phyloP scores from a whole-genome alignment of 768 basidiomycete genomes.

The Albatrellus ellisii region DNA sequence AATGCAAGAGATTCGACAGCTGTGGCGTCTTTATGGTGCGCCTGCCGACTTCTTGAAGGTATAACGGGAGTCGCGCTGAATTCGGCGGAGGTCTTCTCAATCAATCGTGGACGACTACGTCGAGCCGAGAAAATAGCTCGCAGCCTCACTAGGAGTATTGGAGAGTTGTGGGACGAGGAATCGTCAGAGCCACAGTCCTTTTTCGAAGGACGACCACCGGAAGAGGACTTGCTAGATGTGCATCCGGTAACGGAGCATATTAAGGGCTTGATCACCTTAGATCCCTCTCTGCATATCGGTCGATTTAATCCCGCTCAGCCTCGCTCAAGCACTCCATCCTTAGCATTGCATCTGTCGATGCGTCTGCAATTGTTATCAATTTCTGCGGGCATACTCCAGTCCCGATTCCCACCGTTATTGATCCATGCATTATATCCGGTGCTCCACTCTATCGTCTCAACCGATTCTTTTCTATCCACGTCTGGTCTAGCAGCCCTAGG shows the following conservation, averaged over 20 bases:
- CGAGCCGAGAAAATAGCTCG: slow-evolving; percentile 53
- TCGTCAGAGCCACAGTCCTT: slow-evolving; percentile 14
- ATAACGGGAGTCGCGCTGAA: slow-evolving; percentile 35
- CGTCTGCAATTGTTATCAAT: slow-evolving; percentile 67
- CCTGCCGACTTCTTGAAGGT: slow-evolving; percentile 65
- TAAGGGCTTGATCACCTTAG: slow-evolving; percentile 8
- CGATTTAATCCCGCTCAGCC: slow-evolving; percentile 15
- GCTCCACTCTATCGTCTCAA: slow-evolving; percentile 74
- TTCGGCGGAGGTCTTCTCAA: slow-evolving; percentile 13
- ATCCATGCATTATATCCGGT: slow-evolving; percentile 77
- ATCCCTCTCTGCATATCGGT: slow-evolving; percentile 27
- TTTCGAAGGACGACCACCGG: slow-evolving; percentile 13
- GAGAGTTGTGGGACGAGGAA: slow-evolving; percentile 57
- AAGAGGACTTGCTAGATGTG: slow-evolving; percentile 6
- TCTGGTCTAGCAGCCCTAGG: slow-evolving; percentile 67
- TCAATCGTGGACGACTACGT: slow-evolving; percentile 23
- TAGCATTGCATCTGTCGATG: slow-evolving; percentile 59
- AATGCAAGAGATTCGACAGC: slow-evolving; percentile 31
- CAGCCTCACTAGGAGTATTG: slow-evolving; percentile 44
- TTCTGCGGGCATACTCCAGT: slow-evolving; percentile 55
- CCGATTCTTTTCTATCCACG: slow-evolving; percentile 47
- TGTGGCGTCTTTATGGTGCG: slow-evolving; percentile 77
- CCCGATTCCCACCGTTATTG: slow-evolving; percentile 59
- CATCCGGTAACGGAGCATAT: slow-evolving; percentile 6
- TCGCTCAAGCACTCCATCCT: slow-evolving; percentile 16